Percentiles rank a stretch among this genome's conserved stretches.
Evolutionary conservation across 495 filamentous ascomycete species (phyloP).

Genomic region (Coniosporium apollinis): DNA sequence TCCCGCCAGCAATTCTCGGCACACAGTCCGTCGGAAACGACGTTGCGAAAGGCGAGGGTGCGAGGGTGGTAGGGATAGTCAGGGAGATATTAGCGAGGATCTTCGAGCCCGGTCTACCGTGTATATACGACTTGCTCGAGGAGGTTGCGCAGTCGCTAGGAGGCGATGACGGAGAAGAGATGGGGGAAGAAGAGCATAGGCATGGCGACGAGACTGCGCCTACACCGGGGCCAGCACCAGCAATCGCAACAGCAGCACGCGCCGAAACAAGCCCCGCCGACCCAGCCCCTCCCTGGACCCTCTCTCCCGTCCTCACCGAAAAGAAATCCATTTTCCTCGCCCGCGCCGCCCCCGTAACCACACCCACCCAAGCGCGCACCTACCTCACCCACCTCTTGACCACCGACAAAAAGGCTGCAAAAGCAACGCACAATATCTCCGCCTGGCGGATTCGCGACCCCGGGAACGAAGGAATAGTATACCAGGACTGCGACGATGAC

Average conservation of each 20-base stretch:
- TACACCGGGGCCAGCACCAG: no score
- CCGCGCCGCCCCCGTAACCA: slow-evolving; percentile 48
- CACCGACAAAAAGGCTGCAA: slow-evolving; percentile 63
- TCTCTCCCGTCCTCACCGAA: slow-evolving; percentile 51
- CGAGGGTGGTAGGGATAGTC: slow-evolving; percentile 45
- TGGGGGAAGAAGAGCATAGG: neutral
- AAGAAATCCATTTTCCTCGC: slow-evolving; percentile 83
- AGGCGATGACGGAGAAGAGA: neutral
- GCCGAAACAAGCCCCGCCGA: slow-evolving; percentile 8
- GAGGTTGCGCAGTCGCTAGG: slow-evolving; percentile 34
- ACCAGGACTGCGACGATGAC: slow-evolving; percentile 90
- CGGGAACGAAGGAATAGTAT: slow-evolving; percentile 32
- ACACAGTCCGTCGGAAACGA: slow-evolving; percentile 39
- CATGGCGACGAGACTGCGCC: neutral
- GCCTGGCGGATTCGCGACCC: slow-evolving; percentile 42
- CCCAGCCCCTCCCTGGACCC: slow-evolving; percentile 14
- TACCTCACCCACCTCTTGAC: slow-evolving; percentile 57
- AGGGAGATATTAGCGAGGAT: slow-evolving; percentile 45
- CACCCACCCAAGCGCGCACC: slow-evolving; percentile 46
- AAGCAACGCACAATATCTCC: slow-evolving; percentile 82
- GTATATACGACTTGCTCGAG: slow-evolving; percentile 75
- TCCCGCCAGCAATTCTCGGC: slow-evolving; percentile 51
- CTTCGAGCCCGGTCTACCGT: slow-evolving; percentile 60
- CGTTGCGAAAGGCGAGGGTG: slow-evolving; percentile 45
- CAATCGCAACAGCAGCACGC: slow-evolving; percentile 18